Evolutionary conservation across 176 grass and related monocot species (phyloP), one percentile per base, ranked within the genome.

Genomic region (Ananas comosus): DNA sequence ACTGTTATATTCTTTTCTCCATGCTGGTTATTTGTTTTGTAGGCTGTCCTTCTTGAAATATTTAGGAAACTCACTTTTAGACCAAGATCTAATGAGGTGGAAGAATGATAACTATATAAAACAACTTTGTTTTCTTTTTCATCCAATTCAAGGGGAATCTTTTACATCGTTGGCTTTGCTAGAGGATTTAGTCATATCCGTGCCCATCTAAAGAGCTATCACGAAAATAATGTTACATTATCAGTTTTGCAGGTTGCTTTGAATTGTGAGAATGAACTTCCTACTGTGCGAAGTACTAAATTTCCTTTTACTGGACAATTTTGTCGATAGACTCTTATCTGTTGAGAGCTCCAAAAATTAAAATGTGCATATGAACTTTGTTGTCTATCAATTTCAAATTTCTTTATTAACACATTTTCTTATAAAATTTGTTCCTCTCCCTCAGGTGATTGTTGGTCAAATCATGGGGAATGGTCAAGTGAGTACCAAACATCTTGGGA

Each of bases 361-460:
- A 59, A 17, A 13, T 21, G n/a, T 59, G 54, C 5, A 59, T 8
- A 58, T 58, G 54, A 59, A 59, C n/a, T 17, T 59, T 59, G 18
- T 58, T 19, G 54, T n/a, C 14, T 58, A 18, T 58, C 54, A 58
- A 19, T 18, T 58, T 58, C 54, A 14, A 59, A 21, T 19, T 59
- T 59, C 10, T 1, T 8, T 21, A 17, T 59, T 17, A 5, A 9
- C 16, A 59, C 3, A 17, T 21, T 56, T 59, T 59, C 54, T 59
- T 33, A 4, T 33, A 5, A 33, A 33, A 33, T 33, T 56, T 5
- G 13, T 8, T 78, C 52, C 13, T 80, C 42, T 51, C 58, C 42
- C 67, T 59, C 56, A 96, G 92, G 85, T 96, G 48, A 91, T 88
- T 78, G 85, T 82, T 25, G 92, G 88, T 64, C 71, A 75, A 66